Evolutionary conservation across 352 stramenopile species (phyloP), one percentile per base, ranked within the genome.

Genomic region (Phytopythium litorale): DNA sequence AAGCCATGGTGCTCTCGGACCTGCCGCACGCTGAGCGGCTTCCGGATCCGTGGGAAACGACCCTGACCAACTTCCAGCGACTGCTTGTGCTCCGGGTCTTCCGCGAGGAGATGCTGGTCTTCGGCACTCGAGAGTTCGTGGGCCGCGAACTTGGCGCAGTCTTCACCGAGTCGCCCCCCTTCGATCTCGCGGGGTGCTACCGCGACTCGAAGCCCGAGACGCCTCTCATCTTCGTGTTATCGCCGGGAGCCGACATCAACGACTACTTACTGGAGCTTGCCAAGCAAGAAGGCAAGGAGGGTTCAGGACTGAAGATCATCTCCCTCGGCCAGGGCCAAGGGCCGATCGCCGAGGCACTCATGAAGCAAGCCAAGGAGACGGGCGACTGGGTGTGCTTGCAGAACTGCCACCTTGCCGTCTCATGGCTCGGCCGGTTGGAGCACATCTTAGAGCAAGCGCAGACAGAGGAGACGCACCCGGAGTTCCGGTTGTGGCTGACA

Each of bases 351-450:
- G 93, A 98, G 66, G 75, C 84, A 23, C 63, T 96, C 13, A 98
- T 98, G 75, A 92, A 88, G 62, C 81, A 97, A 72, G 94, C 82
- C 15, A 91, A 92, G 55, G 70, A 88, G 60, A 92, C 83, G 0
- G 94, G 94, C 28, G 91, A 98, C 66, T 98, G 94, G 94, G 89
- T 98, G 1, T 98, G 94, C 74, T 70, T 98, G 13, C 92, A 98
- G 62, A 98, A 98, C 61, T 98, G 94, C 63, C 93, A 98, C 58
- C 79, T 98, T 49, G 90, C 92, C 16, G 91, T 97, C 25, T 97
- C 87, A 16, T 95, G 86, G 88, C 75, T 98, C 0, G 77, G 92
- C 4, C 79, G 85, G 7, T 71, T 98, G 0, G 93, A 98, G 58
- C 81, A 96, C 57, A 81, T 97, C 16, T 65, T 98, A 11, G 93